Evolutionary conservation across 495 filamentous ascomycete species (phyloP).

Genomic region (Hypomontagnella submonticulosa): DNA sequence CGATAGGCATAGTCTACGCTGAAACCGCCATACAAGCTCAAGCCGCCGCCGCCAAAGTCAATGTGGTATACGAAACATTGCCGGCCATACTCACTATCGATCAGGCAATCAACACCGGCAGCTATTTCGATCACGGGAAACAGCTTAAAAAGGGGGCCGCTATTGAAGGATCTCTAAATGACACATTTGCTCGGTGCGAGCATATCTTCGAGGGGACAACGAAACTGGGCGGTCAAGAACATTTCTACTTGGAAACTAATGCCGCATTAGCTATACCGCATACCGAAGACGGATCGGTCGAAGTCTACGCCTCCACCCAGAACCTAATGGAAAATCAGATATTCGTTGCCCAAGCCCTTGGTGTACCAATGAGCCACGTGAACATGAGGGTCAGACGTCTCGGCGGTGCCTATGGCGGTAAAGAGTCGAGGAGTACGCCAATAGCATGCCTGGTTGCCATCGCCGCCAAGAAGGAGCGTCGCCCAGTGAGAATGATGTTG

Average conservation of each 20-base stretch:
- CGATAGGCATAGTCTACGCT: slow-evolving; percentile 83
- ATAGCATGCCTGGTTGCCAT: slow-evolving; percentile 78
- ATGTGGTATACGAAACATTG: slow-evolving; percentile 81
- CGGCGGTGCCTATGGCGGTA: slow-evolving; percentile 87
- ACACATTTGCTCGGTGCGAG: slow-evolving; percentile 73
- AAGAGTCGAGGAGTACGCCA: slow-evolving; percentile 83
- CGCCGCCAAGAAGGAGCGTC: slow-evolving; percentile 76
- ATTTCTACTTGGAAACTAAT: slow-evolving; percentile 89
- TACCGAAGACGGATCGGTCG: slow-evolving; percentile 84
- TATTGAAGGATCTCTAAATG: slow-evolving; percentile 54
- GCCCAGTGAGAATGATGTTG: slow-evolving; percentile 86
- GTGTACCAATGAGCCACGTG: slow-evolving; percentile 81
- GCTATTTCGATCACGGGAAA: slow-evolving; percentile 75
- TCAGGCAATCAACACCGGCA: slow-evolving; percentile 71
- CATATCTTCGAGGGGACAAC: slow-evolving; percentile 75
- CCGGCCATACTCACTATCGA: slow-evolving; percentile 84
- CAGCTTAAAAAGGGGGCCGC: slow-evolving; percentile 78
- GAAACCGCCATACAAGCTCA: slow-evolving; percentile 75
- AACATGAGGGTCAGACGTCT: slow-evolving; percentile 82
- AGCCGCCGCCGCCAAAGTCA: slow-evolving; percentile 75
- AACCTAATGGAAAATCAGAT: slow-evolving; percentile 77
- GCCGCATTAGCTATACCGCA: slow-evolving; percentile 82
- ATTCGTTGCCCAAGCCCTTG: slow-evolving; percentile 74
- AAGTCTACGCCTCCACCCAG: slow-evolving; percentile 82
- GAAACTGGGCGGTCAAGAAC: slow-evolving; percentile 86